Evolutionary conservation across 2,329 filamentous ascomycete genomes (phyloP).

Genomic region (Fonsecaea nubica): DNA sequence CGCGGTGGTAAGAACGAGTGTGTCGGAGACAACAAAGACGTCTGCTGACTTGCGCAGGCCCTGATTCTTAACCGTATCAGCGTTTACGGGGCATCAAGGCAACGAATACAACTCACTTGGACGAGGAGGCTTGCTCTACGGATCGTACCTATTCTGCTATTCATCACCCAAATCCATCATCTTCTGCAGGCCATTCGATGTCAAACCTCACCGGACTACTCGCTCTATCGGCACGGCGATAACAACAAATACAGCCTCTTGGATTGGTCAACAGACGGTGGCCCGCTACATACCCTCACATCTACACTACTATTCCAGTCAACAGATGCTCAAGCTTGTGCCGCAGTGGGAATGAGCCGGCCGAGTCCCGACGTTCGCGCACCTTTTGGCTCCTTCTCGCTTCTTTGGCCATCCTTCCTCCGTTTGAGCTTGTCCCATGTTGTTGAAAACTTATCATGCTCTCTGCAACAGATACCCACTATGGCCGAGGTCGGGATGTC

Average conservation of each 20-base stretch:
- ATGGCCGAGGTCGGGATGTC: conserved; percentile 94
- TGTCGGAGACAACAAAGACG: conserved; percentile 37
- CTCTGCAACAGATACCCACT: conserved; percentile 80
- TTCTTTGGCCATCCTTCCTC: conserved; percentile 62
- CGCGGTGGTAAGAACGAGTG: conserved; percentile 64
- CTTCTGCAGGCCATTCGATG: conserved; percentile 88
- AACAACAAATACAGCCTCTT: conserved; percentile 68
- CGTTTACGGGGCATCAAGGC: conserved; percentile 88
- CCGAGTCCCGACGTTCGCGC: conserved; percentile 58
- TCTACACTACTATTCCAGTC: conserved; percentile 75
- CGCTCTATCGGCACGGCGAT: conserved; percentile 72
- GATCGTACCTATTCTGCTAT: conserved; percentile 71
- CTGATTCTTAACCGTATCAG: conserved; percentile 88
- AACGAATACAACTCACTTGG: conserved; percentile 78
- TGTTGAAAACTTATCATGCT: conserved; percentile 84
- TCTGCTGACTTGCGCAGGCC: conserved; percentile 57
- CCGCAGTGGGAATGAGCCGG: conserved; percentile 74
- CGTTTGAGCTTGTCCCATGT: conserved; percentile 76
- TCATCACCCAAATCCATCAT: conserved; percentile 70
- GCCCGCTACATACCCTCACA: conserved; percentile 74
- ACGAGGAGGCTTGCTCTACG: conserved; percentile 73
- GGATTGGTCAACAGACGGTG: conserved; percentile 73
- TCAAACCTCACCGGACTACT: conserved; percentile 80
- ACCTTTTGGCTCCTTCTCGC: conserved; percentile 76
- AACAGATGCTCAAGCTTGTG: conserved; percentile 75